Percentiles rank a stretch among this genome's conserved stretches.
These are phyloP conservation scores for Aspergillus hortae DNA, from an alignment of 2,329 filamentous ascomycete species.

Conservation along the genomic window DNA sequence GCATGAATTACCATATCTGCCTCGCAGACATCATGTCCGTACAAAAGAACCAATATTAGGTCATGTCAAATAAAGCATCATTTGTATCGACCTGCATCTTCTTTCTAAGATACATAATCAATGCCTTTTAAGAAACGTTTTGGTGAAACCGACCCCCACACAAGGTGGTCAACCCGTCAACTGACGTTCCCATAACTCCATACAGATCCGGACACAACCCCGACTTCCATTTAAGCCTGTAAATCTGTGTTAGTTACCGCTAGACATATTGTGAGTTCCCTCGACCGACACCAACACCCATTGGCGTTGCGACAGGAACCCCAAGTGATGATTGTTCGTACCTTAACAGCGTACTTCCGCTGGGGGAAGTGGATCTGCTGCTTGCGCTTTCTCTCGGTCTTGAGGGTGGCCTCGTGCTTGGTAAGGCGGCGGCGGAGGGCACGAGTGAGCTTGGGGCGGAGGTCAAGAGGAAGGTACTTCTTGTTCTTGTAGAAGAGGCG, in stretches of 20 bases:
- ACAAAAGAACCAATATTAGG: slow-evolving; percentile 6
- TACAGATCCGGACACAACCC: slow-evolving; percentile 30
- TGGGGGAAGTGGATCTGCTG: slow-evolving; percentile 92
- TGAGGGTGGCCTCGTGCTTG: slow-evolving; percentile 79
- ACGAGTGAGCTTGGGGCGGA: slow-evolving; percentile 96
- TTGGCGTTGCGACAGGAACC: no score
- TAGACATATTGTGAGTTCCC: neutral
- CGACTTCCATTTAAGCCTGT: slow-evolving; percentile 30
- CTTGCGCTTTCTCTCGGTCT: slow-evolving; percentile 96
- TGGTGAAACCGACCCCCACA: slow-evolving; percentile 29
- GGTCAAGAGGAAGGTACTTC: slow-evolving; percentile 98
- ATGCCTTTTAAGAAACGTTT: slow-evolving; percentile 27
- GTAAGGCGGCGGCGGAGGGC: slow-evolving; percentile 94
- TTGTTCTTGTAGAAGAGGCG: slow-evolving; percentile 99
- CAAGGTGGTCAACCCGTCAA: slow-evolving; percentile 27
- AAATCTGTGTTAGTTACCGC: slow-evolving; percentile 4
- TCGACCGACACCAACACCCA: no score
- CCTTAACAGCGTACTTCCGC: slow-evolving; percentile 99
- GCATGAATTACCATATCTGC: neutral
- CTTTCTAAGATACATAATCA: slow-evolving; percentile 39
- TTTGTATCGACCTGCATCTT: slow-evolving; percentile 36
- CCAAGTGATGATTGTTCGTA: slow-evolving; percentile 40
- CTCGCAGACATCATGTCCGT: neutral
- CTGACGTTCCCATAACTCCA: slow-evolving; percentile 34
- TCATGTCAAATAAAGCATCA: slow-evolving; percentile 38